phyloP scores from a whole-genome alignment of 345 rosid species.

The Brassica carinata region DNA sequence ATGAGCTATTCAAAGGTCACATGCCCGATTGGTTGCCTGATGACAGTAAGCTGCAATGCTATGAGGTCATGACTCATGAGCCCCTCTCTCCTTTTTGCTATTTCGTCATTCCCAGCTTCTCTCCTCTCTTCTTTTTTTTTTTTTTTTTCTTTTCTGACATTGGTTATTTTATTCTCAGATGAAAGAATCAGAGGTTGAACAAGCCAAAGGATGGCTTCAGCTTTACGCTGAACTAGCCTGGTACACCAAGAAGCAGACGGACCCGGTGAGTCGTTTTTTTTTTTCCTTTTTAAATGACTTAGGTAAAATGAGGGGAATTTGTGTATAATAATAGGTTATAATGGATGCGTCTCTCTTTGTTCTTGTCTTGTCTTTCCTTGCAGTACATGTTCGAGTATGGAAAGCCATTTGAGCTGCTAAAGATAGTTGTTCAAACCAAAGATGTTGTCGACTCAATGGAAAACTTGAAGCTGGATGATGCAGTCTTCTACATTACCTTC shows the following conservation, averaged over 20 bases:
- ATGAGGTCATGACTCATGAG: background rate
- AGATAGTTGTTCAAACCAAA: background rate
- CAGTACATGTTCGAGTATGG: background rate
- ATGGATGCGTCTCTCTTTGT: background rate
- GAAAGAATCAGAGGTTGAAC: background rate
- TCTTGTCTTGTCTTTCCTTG: background rate
- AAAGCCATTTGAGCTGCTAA: background rate
- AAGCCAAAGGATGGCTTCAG: background rate
- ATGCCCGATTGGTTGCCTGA: background rate
- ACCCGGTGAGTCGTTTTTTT: background rate
- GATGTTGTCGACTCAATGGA: background rate
- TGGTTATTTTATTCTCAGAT: background rate
- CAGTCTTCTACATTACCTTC: background rate
- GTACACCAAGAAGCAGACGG: background rate
- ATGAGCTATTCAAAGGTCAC: background rate
- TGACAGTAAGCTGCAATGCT: background rate
- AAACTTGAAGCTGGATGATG: conserved; percentile 48
- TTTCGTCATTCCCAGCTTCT: background rate
- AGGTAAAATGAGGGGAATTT: too few species aligned
- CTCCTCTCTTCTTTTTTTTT: background rate
- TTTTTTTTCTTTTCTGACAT: background rate
- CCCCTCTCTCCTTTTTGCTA: background rate
- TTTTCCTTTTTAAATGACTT: too few species aligned
- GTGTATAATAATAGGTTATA: background rate
- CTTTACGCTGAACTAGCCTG: background rate